Evolutionary conservation across 1,284 basidiomycete genomes (phyloP), one percentile per base, ranked within the genome.

Genomic region (Lentinula novae-zelandiae): DNA sequence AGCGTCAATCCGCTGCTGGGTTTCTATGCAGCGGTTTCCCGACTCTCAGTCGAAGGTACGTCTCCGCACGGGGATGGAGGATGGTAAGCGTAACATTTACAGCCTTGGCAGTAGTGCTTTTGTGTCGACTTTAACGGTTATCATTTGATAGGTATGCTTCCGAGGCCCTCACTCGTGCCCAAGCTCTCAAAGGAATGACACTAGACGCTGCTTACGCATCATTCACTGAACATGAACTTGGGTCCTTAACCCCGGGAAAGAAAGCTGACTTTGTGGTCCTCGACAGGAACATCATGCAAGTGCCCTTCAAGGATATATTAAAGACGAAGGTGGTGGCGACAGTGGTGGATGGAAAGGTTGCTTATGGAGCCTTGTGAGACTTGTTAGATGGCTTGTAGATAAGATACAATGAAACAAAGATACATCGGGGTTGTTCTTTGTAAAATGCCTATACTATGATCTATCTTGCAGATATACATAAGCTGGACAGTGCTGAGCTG

Each of bases 121-220:
- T 8, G 39, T 17, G 22, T 40, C 53, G 90, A 91, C 93, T 84
- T 87, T 0, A 71, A 81, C 17, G 8, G 42, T 22, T 13, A 56
- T 15, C 49, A 27, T 36, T 22, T 13, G 5, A 20, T 36, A 54
- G 53, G 51, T 55, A 56, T 38, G 31, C 44, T 8, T 42, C 46
- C 0, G 82, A 97, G 71, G 79, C 82, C 38, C 78, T 98, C 12
- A 88, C 87, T 1, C 83, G 94, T 1, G 75, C 79, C 9, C 86
- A 97, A 72, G 87, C 89, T 0, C 76, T 91, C 38, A 89, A 87
- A 71, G 90, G 93, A 5, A 93, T 96, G 86, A 97, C 96, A 0
- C 75, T 88, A 22, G 91, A 93, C 64, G 84, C 92, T 0, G 94
- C 95, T 0, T 95, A 91, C 68, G 94, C 95, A 0, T 85, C 91